Conservation (phyloP, 1,139 yeast genomes). For the Kodamaea fungicola region DNA sequence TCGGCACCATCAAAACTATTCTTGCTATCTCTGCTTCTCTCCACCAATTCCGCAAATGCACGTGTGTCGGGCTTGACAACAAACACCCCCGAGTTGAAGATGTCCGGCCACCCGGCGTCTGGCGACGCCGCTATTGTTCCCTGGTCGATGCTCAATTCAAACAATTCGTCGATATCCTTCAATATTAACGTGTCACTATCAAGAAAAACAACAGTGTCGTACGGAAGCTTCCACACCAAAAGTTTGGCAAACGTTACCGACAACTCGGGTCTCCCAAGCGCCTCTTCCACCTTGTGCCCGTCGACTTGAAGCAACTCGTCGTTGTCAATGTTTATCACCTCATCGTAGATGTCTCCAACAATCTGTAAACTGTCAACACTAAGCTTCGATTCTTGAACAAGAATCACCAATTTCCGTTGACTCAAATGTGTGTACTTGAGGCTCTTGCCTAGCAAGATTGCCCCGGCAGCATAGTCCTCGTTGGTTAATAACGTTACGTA, state of each 20-base stretch:
- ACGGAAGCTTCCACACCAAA: conserved; percentile 26
- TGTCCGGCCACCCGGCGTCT: conserved; percentile 39
- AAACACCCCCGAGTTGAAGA: conserved; percentile 32
- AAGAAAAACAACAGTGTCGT: conserved; percentile 24
- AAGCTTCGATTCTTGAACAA: conserved; percentile 18
- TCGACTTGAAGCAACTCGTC: conserved; percentile 20
- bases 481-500: conserved; percentile 28
- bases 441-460: conserved; percentile 23
- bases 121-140: conserved; percentile 26
- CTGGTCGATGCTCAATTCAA: conserved; percentile 14
- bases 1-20: conserved; percentile 33
- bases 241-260: conserved; percentile 27
- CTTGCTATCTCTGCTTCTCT: conserved; percentile 11
- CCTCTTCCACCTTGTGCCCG: conserved; percentile 15
- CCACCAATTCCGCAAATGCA: conserved; percentile 18
- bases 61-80: conserved; percentile 22
- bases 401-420: conserved; percentile 18
- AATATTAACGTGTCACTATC: conserved; percentile 31
- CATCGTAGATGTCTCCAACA: conserved; percentile 21
- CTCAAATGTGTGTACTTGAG: conserved; percentile 19
- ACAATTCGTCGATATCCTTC: conserved; percentile 21
- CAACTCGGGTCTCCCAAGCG: conserved; percentile 27
- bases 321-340: conserved; percentile 20
- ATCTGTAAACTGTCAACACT: conserved; percentile 16
- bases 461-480: conserved; percentile 32